Base-by-base conservation (phyloP, 176 grass and related monocot genomes). In the Rhynchospora tenuis region DNA sequence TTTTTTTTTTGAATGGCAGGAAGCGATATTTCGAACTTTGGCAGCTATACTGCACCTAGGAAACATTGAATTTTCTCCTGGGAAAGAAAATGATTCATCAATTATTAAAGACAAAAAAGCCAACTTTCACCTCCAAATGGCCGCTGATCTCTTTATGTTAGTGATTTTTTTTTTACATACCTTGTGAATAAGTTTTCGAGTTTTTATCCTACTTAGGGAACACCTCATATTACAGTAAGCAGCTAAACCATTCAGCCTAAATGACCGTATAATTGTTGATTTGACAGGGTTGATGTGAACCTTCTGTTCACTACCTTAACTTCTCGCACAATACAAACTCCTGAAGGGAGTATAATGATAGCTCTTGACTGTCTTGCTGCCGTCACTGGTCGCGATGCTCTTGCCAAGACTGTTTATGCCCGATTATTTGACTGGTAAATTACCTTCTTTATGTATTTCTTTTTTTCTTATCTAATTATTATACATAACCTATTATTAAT, bases 11-110 rank as follows among this genome's bases (percentile, higher is more conserved):
- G 60, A 61, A 46, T 64, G 66, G 55, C 77, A 96, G 93, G 93
- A 96, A 88, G 93, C 93, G 27, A 91, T 89, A 89, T 97, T 97
- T 85, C 83, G 89, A 11, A 93, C 44, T 73, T 85, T 97, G 50
- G 93, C 93, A 71, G 90, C 93, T 88, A 91, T 93, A 83, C 85
- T 97, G 87, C 93, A 97, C 85, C 83, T 97, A 55, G 93, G 93
- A 22, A 97, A 97, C 46, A 91, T 93, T 75, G 89, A 88, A 74
- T 97, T 97, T 91, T 97, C 89, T 86, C 87, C 93, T 76, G 93
- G 93, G 62, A 79, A 93, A 50, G 93, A 89, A 7, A 78, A 86
- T 42, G 93, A 97, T 97, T 97, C 93, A 46, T 97, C 93, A 79
- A 83, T 76, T 59, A 72, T 91, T 54, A 89, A 93, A 81, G 89